Evolutionary conservation across 2,329 filamentous ascomycete genomes (phyloP).

Genomic region (Tolypocladium ovalisporum): DNA sequence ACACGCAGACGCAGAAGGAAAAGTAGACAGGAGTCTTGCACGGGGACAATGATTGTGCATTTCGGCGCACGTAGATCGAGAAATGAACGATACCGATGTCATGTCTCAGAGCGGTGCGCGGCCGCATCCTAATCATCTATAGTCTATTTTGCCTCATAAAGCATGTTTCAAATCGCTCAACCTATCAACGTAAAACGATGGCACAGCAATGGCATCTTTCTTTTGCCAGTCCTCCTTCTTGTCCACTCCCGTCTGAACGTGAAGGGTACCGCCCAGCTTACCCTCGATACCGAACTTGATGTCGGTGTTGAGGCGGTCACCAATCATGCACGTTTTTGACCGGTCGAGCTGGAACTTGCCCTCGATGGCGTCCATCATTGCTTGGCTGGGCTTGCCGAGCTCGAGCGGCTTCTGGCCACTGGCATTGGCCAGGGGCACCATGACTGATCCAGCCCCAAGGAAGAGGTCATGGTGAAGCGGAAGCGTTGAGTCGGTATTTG

Average conservation of each 20-base stretch:
- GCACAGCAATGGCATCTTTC: slow-evolving; percentile 56
- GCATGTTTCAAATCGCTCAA: slow-evolving; percentile 58
- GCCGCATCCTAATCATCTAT: background rate
- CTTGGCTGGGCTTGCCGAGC: slow-evolving; percentile 90
- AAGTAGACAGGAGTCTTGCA: slow-evolving; percentile 1
- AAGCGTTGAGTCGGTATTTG: slow-evolving; percentile 84
- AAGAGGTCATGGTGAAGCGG: slow-evolving; percentile 76
- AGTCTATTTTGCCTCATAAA: slow-evolving; percentile 8
- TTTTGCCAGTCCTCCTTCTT: slow-evolving; percentile 76
- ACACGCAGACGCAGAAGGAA: slow-evolving; percentile 25
- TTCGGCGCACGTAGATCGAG: background rate
- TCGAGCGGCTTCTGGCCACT: slow-evolving; percentile 58
- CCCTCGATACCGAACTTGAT: slow-evolving; percentile 93
- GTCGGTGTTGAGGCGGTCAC: slow-evolving; percentile 87
- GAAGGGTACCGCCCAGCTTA: slow-evolving; percentile 79
- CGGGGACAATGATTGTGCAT: background rate
- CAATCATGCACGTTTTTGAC: slow-evolving; percentile 84
- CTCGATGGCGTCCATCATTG: slow-evolving; percentile 99
- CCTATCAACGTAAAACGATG: slow-evolving; percentile 74
- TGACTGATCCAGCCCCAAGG: slow-evolving; percentile 78
- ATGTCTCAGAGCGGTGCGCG: background rate
- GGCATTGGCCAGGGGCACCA: slow-evolving; percentile 68
- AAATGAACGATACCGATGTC: background rate
- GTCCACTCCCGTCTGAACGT: slow-evolving; percentile 81
- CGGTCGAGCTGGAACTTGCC: slow-evolving; percentile 88